Evolutionary conservation across 805 yeast species (phyloP).

Genomic region (Candida koratica): DNA sequence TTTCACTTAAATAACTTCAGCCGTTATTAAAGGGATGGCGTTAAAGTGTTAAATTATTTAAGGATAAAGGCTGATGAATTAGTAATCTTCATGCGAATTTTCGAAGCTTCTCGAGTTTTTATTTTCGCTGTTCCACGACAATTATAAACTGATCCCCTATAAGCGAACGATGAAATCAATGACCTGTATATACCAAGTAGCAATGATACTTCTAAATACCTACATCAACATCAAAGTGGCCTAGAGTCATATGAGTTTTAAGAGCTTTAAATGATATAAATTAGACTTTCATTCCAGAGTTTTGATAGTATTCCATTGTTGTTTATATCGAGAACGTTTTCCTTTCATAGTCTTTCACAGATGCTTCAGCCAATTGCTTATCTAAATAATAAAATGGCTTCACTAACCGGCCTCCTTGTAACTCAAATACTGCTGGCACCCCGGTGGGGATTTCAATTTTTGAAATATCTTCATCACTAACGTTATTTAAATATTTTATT

Average conservation of each 20-base stretch:
- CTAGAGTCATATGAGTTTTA: neutral
- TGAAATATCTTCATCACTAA: slow-evolving; percentile 36
- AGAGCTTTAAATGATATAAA: too few species aligned
- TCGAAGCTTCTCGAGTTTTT: slow-evolving; percentile 7
- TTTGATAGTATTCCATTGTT: too few species aligned
- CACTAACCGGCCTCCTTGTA: slow-evolving; percentile 25
- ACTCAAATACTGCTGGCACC: slow-evolving; percentile 41
- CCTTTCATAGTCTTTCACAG: slow-evolving; percentile 37
- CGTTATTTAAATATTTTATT: slow-evolving; percentile 33
- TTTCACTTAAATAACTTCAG: too few species aligned
- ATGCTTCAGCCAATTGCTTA: slow-evolving; percentile 35
- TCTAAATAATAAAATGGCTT: slow-evolving; percentile 37
- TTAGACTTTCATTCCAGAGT: too few species aligned
- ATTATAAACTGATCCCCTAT: too few species aligned
- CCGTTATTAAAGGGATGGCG: too few species aligned
- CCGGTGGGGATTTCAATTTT: slow-evolving; percentile 44
- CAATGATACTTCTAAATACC: neutral
- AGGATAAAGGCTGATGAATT: slow-evolving; percentile 6
- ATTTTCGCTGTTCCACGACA: slow-evolving; percentile 4
- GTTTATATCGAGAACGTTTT: slow-evolving; percentile 10
- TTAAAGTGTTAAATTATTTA: slow-evolving; percentile 1
- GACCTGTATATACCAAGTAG: too few species aligned
- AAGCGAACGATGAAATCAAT: too few species aligned
- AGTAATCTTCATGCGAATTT: slow-evolving; percentile 6
- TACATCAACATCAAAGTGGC: slow-evolving; percentile 1